These are phyloP conservation scores for Rhizophora mangle DNA, from an alignment of 345 rosid genomes.

Conservation along the genomic window DNA sequence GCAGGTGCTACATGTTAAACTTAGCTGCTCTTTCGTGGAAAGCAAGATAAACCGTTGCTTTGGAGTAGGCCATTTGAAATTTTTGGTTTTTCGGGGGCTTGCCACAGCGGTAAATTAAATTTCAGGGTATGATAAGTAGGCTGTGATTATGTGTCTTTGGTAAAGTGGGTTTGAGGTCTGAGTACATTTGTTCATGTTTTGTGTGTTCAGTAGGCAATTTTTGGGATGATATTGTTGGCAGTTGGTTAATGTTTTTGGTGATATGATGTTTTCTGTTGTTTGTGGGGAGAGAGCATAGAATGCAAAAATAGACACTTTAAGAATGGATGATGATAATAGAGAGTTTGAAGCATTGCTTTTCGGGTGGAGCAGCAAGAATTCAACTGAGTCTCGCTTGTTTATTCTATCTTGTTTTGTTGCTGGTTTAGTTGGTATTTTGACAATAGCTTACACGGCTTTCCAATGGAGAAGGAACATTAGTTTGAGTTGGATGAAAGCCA, in stretches of 20 bases:
- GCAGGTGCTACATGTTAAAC: too few relatives aligned
- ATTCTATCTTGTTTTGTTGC: constrained; percentile 64
- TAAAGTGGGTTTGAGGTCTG: too few relatives aligned
- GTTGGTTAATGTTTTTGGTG: background rate
- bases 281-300: constrained; percentile 13
- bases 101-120: too few relatives aligned
- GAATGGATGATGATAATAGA: constrained; percentile 60
- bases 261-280: background rate
- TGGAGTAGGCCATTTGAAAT: too few relatives aligned
- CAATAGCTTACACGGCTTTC: constrained; percentile 83
- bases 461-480: constrained; percentile 97
- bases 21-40: too few relatives aligned
- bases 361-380: constrained; percentile 46
- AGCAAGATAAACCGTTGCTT: too few relatives aligned
- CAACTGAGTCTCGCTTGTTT: constrained; percentile 57
- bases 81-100: too few relatives aligned
- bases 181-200: too few relatives aligned
- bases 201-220: too few relatives aligned
- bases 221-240: background rate
- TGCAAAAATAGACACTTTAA: constrained; percentile 16
- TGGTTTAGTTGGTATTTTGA: constrained; percentile 72
- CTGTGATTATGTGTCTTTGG: too few relatives aligned
- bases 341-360: constrained; percentile 49
- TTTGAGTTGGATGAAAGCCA: constrained; percentile 90
- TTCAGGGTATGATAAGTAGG: too few relatives aligned